Base-by-base conservation (phyloP, 1,284 basidiomycete genomes). In the Pyrrhoderma lamaoense region DNA sequence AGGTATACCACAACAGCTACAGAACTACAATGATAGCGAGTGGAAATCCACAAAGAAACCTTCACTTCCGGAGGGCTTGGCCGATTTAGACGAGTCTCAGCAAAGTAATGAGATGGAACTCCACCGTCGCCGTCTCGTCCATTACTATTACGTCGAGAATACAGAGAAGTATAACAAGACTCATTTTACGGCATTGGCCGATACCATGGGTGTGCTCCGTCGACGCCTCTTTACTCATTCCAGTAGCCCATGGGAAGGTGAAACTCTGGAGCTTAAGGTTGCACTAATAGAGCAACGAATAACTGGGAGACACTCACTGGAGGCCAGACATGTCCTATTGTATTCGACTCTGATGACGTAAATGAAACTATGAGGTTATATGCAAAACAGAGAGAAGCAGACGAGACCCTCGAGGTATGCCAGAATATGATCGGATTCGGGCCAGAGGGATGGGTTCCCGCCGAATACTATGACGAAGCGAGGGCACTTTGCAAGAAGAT, bases 1-100 rank as follows among this genome's bases (percentile, higher is more conserved):
- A 23, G 65, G 69, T 57, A 63, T 77, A 62, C 75, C 74, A 21
- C n/a, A 61, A 27, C 59, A 59, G 25, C 43, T 77, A 0, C 70
- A 75, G 65, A 77, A 75, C 65, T 60, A 76, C 60, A 64, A 64
- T 54, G 74, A 74, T 74, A 70, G 56, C 66, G 66, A 52, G 21
- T 35, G 48, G 55, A 73, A 51, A 62, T 49, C 14, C 65, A 31
- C n/a, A n/a, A n/a, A n/a, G n/a, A n/a, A n/a, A 53, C 73, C 73
- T 42, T 65, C 62, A 18, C 63, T 69, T 42, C 73, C 73, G 56
- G 66, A 60, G 56, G 64, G 73, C 42, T 48, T 68, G 16, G 62
- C 69, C 60, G 58, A 71, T 42, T 16, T 66, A 48, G 56, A 59
- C 31, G 56, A 63, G 58, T 0, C 47, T 49, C 52, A 68, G 61